Conservation (phyloP, 2,329 filamentous ascomycete species). For the Diaporthe eres region DNA sequence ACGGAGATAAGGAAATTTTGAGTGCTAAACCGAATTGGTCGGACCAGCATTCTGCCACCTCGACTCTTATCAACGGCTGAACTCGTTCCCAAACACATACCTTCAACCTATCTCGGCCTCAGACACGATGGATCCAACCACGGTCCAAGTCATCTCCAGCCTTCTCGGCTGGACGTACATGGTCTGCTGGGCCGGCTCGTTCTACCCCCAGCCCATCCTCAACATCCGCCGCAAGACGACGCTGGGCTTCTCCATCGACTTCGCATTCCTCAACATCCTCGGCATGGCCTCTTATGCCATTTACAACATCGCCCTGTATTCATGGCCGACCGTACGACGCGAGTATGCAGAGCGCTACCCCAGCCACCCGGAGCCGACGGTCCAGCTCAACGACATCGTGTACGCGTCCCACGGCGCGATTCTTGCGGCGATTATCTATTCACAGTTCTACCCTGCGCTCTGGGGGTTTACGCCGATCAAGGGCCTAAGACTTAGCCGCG, state of each 20-base stretch:
- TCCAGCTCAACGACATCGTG: conserved; percentile 31
- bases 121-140: background rate
- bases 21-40: background rate
- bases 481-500: background rate
- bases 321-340: background rate
- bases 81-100: background rate
- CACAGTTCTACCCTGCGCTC: conserved; percentile 32
- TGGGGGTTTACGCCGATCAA: conserved; percentile 1
- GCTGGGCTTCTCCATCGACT: conserved; percentile 28
- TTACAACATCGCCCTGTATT: conserved; percentile 19
- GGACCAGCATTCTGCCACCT: background rate
- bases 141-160: conserved; percentile 5
- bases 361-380: conserved; percentile 6
- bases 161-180: conserved; percentile 30
- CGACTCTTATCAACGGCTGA: background rate
- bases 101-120: background rate
- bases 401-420: conserved; percentile 29
- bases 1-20: background rate
- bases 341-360: conserved; percentile 30
- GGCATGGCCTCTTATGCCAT: conserved; percentile 29
- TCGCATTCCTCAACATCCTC: conserved; percentile 26
- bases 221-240: conserved; percentile 29
- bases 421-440: conserved; percentile 24
- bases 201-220: conserved; percentile 25
- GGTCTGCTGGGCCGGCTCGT: conserved; percentile 29